phyloP scores from a whole-genome alignment of 768 basidiomycete species.

The Filobasidium wieringae region DNA sequence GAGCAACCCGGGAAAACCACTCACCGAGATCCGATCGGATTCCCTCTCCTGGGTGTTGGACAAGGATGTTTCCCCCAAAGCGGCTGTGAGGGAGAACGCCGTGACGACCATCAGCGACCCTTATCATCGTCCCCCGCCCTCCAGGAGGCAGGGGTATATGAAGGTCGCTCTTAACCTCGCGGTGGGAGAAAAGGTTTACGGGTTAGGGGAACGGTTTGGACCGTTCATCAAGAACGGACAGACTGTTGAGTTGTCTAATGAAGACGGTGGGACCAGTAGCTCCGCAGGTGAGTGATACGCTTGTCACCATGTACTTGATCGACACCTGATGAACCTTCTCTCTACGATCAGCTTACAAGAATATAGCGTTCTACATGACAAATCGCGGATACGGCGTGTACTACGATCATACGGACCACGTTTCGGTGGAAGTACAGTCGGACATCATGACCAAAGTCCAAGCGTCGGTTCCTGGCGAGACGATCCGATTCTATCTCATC shows the following conservation, averaged over 20 bases:
- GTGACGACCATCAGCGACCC: slow-evolving; percentile 8
- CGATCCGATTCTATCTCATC: slow-evolving; percentile 6
- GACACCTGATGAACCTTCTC: not conserved
- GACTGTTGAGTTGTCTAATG: slow-evolving; percentile 8
- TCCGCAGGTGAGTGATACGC: slow-evolving; percentile 8
- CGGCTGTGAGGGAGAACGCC: slow-evolving; percentile 5
- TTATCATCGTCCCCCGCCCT: not conserved
- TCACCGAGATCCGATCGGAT: not conserved
- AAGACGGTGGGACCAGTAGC: slow-evolving; percentile 10
- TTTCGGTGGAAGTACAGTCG: slow-evolving; percentile 11
- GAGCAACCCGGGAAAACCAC: not conserved
- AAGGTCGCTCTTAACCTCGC: not conserved
- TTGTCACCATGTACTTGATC: not conserved
- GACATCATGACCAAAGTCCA: slow-evolving; percentile 14
- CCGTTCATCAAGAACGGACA: slow-evolving; percentile 15
- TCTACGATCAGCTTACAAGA: slow-evolving; percentile 10
- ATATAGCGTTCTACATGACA: slow-evolving; percentile 10
- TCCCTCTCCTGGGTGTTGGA: slow-evolving; percentile 6
- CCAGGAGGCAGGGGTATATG: slow-evolving; percentile 9
- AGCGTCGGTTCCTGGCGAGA: slow-evolving; percentile 9
- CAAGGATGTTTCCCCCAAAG: not conserved
- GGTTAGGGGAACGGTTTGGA: slow-evolving; percentile 11
- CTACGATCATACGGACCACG: slow-evolving; percentile 14
- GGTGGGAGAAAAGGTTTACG: slow-evolving; percentile 8
- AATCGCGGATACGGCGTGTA: slow-evolving; percentile 12